Percentiles rank a stretch among this genome's conserved stretches.
These are phyloP conservation scores for Diacronema lutheri DNA, from an alignment of 78 protist species.

Conservation along the genomic window DNA sequence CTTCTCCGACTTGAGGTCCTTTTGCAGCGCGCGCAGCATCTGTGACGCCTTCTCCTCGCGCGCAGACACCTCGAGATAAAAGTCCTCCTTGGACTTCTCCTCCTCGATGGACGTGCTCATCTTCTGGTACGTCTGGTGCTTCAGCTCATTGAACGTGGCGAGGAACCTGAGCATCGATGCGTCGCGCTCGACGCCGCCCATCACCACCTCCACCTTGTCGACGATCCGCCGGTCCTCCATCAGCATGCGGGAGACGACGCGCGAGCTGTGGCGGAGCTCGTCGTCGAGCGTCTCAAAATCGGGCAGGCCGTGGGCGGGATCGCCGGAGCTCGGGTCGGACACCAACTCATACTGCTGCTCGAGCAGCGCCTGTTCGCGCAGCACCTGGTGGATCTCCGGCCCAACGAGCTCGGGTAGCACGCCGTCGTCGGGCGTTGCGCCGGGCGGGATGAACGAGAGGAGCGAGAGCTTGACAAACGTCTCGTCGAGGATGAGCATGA, in stretches of 20 bases:
- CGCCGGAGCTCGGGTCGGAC: background rate
- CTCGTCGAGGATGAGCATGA: slow-evolving; percentile 20
- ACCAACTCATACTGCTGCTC: slow-evolving; percentile 9
- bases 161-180: background rate
- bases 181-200: background rate
- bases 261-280: background rate
- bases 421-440: background rate
- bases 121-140: background rate
- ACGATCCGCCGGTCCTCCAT: background rate
- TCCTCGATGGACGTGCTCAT: background rate
- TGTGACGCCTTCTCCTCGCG: slow-evolving; percentile 10
- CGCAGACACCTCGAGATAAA: background rate
- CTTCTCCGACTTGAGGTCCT: background rate
- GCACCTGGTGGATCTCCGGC: background rate
- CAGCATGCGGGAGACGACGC: slow-evolving; percentile 1
- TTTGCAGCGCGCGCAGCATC: background rate
- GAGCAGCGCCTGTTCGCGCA: background rate
- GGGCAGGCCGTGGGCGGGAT: background rate
- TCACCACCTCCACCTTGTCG: background rate
- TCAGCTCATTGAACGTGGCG: background rate
- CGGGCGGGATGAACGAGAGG: background rate
- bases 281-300: slow-evolving; percentile 18
- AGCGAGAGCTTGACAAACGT: background rate
- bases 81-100: slow-evolving; percentile 9
- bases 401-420: background rate